These are phyloP conservation scores for Alternaria atra DNA, from an alignment of 2,329 filamentous ascomycete genomes.

Conservation along the genomic window DNA sequence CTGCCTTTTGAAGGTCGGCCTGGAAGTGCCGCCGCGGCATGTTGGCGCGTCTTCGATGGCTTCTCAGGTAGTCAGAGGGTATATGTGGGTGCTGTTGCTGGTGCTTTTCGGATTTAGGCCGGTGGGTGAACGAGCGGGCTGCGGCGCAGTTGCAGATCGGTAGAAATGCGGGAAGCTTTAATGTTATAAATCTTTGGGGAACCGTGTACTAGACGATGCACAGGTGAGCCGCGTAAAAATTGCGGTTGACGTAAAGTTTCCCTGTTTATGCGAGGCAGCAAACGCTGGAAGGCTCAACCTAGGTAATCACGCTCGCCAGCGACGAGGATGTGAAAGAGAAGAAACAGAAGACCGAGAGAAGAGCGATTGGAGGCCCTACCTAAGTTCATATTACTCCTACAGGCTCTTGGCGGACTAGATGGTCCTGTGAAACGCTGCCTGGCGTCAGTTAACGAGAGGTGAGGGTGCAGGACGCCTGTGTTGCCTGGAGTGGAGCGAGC, in stretches of 20 bases:
- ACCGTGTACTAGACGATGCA: not conserved
- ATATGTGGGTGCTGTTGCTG: not conserved
- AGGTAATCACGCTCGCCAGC: constrained; percentile 4
- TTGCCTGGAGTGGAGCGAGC: constrained; percentile 30
- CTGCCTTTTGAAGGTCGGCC: constrained; percentile 62
- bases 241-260: constrained; percentile 14
- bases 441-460: constrained; percentile 10
- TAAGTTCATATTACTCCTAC: constrained; percentile 1
- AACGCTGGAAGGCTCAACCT: not conserved
- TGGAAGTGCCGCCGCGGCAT: constrained; percentile 76
- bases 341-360: constrained; percentile 1
- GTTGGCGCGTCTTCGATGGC: constrained; percentile 11
- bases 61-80: not conserved
- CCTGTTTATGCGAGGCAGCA: constrained; percentile 8
- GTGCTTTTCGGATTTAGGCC: not conserved
- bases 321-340: constrained; percentile 10
- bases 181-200: not conserved
- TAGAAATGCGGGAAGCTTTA: not conserved
- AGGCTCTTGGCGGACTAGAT: constrained; percentile 22
- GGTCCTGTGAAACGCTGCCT: constrained; percentile 22
- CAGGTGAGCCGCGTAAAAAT: not conserved
- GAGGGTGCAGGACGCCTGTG: constrained; percentile 20
- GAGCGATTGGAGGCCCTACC: constrained; percentile 4
- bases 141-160: constrained; percentile 8
- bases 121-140: constrained; percentile 10